Percentiles rank a stretch among this genome's conserved stretches.
These are phyloP conservation scores for Trypanosoma melophagium DNA, from an alignment of 208 protist genomes.

Conservation along the genomic window DNA sequence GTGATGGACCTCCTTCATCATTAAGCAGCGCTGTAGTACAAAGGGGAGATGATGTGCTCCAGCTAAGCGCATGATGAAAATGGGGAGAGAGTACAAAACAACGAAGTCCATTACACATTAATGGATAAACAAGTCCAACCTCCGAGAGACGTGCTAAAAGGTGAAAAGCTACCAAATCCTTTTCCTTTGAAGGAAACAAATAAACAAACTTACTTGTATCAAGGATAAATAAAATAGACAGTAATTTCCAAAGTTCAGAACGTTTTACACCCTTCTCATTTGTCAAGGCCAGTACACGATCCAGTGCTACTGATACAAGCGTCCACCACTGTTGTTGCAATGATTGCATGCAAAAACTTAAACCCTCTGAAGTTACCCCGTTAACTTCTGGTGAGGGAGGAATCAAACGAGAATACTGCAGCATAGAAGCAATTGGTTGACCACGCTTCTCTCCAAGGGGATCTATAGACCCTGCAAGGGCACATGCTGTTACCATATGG, in stretches of 20 bases:
- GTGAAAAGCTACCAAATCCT: conserved; percentile 61
- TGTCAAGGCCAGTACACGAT: conserved; percentile 56
- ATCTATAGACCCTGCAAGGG: conserved; percentile 57
- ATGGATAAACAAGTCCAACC: conserved; percentile 77
- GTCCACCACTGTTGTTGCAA: conserved; percentile 86
- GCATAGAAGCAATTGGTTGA: conserved; percentile 43
- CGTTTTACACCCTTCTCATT: conserved; percentile 10
- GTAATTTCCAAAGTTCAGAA: conserved; percentile 63
- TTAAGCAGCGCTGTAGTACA: conserved; percentile 55
- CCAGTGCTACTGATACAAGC: conserved; percentile 66
- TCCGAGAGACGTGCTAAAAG: conserved; percentile 75
- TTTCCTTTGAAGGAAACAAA: conserved; percentile 51
- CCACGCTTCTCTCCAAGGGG: conserved; percentile 31
- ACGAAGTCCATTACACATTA: conserved; percentile 35
- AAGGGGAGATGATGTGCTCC: conserved; percentile 60
- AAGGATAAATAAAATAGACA: conserved; percentile 63
- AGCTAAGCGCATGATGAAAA: conserved; percentile 72
- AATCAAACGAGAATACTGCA: conserved; percentile 59
- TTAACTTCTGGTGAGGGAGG: conserved; percentile 19
- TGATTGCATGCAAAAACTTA: conserved; percentile 87
- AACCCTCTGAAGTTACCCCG: conserved; percentile 58
- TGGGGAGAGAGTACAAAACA: conserved; percentile 81
- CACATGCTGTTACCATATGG: conserved; percentile 56
- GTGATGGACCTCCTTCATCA: neutral
- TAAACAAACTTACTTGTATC: conserved; percentile 59